Evolutionary conservation across 352 stramenopile genomes (phyloP).

Genomic region (Discostella stelligera): DNA sequence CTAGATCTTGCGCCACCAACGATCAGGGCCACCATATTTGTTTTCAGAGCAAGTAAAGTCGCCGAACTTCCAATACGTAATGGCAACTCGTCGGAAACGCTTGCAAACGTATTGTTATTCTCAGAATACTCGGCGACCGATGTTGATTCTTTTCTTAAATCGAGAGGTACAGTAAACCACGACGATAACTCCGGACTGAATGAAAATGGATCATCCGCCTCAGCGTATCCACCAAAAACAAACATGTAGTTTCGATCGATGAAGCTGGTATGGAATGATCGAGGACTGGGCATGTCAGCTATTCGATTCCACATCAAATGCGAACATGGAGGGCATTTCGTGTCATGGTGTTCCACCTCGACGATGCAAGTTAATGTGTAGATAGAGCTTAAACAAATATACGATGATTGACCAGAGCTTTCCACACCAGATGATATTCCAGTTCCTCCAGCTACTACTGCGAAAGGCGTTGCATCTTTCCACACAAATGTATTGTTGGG

Average conservation of each 20-base stretch:
- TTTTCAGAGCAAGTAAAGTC: slow-evolving; percentile 2
- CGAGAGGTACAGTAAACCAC: slow-evolving; percentile 9
- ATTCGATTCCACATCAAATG: slow-evolving; percentile 53
- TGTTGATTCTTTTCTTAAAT: slow-evolving; percentile 6
- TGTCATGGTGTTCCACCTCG: slow-evolving; percentile 3
- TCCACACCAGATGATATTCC: slow-evolving; percentile 4
- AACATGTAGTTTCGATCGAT: slow-evolving; percentile 23
- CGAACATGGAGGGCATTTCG: background rate
- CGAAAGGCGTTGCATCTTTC: slow-evolving; percentile 11
- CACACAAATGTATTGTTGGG: background rate
- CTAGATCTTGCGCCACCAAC: slow-evolving; percentile 46
- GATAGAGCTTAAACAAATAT: slow-evolving; percentile 47
- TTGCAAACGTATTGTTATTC: background rate
- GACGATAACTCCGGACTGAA: slow-evolving; percentile 1
- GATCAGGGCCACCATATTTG: slow-evolving; percentile 29
- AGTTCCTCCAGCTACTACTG: slow-evolving; percentile 57
- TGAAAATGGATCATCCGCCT: slow-evolving; percentile 46
- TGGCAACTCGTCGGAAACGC: slow-evolving; percentile 4
- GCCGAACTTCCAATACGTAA: slow-evolving; percentile 28
- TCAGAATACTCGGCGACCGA: background rate
- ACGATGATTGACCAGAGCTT: background rate
- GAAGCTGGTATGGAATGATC: slow-evolving; percentile 50
- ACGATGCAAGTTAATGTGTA: slow-evolving; percentile 57
- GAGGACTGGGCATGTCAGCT: slow-evolving; percentile 35
- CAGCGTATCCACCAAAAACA: slow-evolving; percentile 43